Conservation (phyloP, 148 eudicot species). For the Chenopodium formosanum region DNA sequence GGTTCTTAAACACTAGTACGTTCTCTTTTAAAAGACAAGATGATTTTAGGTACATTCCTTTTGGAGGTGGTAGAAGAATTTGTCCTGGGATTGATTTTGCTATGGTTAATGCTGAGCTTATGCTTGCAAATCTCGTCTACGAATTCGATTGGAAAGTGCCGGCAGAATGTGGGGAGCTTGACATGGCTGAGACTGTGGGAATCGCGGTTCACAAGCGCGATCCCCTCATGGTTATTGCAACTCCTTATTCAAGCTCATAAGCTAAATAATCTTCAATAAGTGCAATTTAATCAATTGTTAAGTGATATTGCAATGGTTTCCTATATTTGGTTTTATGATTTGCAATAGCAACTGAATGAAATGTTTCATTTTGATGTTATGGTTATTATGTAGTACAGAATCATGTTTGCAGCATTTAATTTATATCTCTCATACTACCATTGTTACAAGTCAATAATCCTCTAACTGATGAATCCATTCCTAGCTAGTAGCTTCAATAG, state of each 20-base stretch:
- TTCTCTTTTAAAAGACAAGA: not conserved
- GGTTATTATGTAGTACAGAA: too few relatives aligned
- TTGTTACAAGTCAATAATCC: too few relatives aligned
- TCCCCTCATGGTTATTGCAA: slow-evolving; percentile 17
- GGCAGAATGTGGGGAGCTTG: not conserved
- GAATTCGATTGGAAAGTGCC: slow-evolving; percentile 33
- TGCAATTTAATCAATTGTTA: too few relatives aligned
- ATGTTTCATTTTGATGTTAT: too few relatives aligned
- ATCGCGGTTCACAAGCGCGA: slow-evolving; percentile 1
- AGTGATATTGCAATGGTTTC: too few relatives aligned
- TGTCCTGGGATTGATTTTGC: not conserved
- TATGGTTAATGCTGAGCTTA: slow-evolving; percentile 27
- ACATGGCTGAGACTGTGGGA: slow-evolving; percentile 27
- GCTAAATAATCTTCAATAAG: too few relatives aligned
- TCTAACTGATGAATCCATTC: too few relatives aligned
- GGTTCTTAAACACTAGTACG: not conserved
- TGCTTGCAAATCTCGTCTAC: slow-evolving; percentile 29
- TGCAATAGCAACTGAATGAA: too few relatives aligned
- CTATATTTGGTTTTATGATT: too few relatives aligned
- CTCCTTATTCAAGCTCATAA: not conserved
- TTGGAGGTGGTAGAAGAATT: not conserved
- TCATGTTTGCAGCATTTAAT: too few relatives aligned
- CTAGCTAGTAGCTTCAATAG: too few relatives aligned
- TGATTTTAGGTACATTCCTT: not conserved
- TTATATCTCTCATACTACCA: too few relatives aligned